phyloP scores from a whole-genome alignment of 306 rosid species.

The Purshia tridentata region DNA sequence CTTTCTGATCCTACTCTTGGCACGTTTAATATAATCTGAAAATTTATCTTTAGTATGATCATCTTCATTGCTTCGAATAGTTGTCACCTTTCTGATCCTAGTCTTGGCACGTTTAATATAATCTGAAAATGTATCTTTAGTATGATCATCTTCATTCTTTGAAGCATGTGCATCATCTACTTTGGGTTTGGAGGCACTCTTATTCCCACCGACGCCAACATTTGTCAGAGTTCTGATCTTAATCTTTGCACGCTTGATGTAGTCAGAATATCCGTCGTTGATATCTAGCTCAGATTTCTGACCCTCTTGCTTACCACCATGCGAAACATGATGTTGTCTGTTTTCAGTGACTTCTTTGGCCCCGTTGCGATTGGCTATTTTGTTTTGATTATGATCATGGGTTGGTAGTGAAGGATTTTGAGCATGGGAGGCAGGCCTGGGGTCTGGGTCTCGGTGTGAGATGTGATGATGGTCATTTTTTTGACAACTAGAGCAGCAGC shows the following conservation, averaged over 20 bases:
- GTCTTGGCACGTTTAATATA: conserved; percentile 18
- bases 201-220: conserved; percentile 1
- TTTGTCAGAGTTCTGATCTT: conserved; percentile 18
- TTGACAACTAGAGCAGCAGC: conserved; percentile 1
- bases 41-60: conserved; percentile 11
- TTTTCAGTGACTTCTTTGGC: not conserved
- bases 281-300: not conserved
- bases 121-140: conserved; percentile 18
- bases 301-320: conserved; percentile 3
- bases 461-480: not conserved
- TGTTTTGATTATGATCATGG: conserved; percentile 1
- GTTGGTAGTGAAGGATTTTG: not conserved
- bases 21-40: conserved; percentile 24
- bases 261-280: conserved; percentile 25
- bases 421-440: no score
- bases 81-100: conserved; percentile 14
- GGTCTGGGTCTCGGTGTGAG: not conserved
- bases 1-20: conserved; percentile 14
- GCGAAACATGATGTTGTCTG: conserved; percentile 6
- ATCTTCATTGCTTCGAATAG: no score
- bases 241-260: conserved; percentile 19
- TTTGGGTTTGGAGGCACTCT: conserved; percentile 1
- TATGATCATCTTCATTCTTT: conserved; percentile 11
- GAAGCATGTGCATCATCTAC: not conserved
- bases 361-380: not conserved